Conservation (phyloP, 306 rosid genomes). For the Arachis hypogaea region DNA sequence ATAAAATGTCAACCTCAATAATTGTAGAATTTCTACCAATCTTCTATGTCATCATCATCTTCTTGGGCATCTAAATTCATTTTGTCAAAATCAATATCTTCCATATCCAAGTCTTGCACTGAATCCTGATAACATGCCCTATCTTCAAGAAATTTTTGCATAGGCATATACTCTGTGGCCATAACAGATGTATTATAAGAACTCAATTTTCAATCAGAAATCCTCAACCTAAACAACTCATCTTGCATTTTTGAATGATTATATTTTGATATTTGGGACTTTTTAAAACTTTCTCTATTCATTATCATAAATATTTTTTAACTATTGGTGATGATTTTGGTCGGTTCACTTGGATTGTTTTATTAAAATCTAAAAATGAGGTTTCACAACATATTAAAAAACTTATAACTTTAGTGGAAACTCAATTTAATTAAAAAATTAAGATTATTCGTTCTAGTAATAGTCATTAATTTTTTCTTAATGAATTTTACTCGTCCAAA, state of each 20-base stretch:
- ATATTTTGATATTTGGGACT: too few species aligned
- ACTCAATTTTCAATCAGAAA: slow-evolving; percentile 43
- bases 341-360: too few species aligned
- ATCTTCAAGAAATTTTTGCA: slow-evolving; percentile 69
- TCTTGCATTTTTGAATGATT: slow-evolving; percentile 48
- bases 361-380: not conserved
- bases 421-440: too few species aligned
- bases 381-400: not conserved
- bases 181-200: slow-evolving; percentile 59
- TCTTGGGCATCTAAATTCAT: slow-evolving; percentile 55
- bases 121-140: slow-evolving; percentile 40
- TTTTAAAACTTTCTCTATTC: too few species aligned
- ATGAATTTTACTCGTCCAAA: not conserved
- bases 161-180: slow-evolving; percentile 75
- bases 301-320: too few species aligned
- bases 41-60: slow-evolving; percentile 66
- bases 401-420: not conserved
- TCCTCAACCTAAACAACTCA: slow-evolving; percentile 59
- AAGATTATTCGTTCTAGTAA: too few species aligned
- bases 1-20: not conserved
- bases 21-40: slow-evolving; percentile 49
- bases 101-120: slow-evolving; percentile 15
- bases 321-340: too few species aligned
- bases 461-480: too few species aligned
- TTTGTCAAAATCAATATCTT: slow-evolving; percentile 47